Evolutionary conservation across 1,139 yeast species (phyloP), one percentile per base, ranked within the genome.

Genomic region (Eremothecium gossypii): DNA sequence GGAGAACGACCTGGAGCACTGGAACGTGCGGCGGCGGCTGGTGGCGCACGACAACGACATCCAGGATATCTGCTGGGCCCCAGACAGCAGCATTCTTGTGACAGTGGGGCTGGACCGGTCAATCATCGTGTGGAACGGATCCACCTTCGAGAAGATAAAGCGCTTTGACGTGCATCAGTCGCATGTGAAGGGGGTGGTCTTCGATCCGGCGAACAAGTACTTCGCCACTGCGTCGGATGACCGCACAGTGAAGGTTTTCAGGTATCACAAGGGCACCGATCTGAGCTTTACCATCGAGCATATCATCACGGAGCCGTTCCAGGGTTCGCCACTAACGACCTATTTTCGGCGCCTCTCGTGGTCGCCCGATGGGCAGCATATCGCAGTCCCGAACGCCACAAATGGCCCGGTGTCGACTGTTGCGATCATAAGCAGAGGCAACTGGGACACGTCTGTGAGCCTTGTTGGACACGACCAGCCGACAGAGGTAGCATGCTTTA

Each of bases 171-270:
- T 87, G 26, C 98, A 93, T 62, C 95, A 86, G 58, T 83, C 95
- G 4, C 91, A 86, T 69, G 97, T 93, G 30, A 91, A 91, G 63
- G 98, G 98, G 40, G 84, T 91, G 9, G 91, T 91, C 1, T 91
- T 91, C 61, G 99, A 91, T 60, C 99, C 97, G 0, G 98, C 98
- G 1, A 89, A 87, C 59, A 91, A 91, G 64, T 91, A 86, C 62
- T 93, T 91, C 67, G 96, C 96, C 8, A 91, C 98, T 0, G 91
- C 95, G 13, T 83, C 96, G 1, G 98, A 91, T 63, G 99, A 91
- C 63, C 71, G 97, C 57, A 82, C 96, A 0, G 82, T 91, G 38
- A 71, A 95, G 45, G 77, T 91, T 28, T 84, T 89, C 54, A 71
- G 96, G 44, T 91, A 89, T 60, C 86, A 86, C 54, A 79, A 82